These are phyloP conservation scores for Aquilaria yunnanensis DNA, from an alignment of 345 rosid genomes.

Conservation along the genomic window DNA sequence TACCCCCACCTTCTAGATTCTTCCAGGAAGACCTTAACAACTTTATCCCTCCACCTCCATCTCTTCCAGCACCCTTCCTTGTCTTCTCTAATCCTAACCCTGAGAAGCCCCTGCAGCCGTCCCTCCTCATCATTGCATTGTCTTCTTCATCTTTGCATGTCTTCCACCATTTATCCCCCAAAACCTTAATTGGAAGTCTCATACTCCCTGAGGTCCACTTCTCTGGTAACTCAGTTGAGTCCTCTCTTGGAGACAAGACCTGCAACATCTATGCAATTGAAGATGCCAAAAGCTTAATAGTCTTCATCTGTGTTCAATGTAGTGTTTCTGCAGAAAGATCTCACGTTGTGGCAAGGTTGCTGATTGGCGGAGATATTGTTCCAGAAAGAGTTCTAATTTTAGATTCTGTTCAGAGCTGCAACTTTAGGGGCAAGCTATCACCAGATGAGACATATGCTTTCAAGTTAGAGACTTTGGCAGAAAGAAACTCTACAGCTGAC, in stretches of 20 bases:
- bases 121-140: constrained; percentile 66
- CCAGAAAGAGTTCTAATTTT: constrained; percentile 66
- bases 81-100: constrained; percentile 51
- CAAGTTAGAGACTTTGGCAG: constrained; percentile 75
- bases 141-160: constrained; percentile 62
- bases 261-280: constrained; percentile 69
- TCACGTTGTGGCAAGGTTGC: constrained; percentile 60
- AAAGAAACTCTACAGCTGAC: constrained; percentile 32
- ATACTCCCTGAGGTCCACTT: constrained; percentile 71
- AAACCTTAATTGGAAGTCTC: constrained; percentile 66
- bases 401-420: constrained; percentile 72
- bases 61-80: constrained; percentile 70
- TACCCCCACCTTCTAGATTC: constrained; percentile 94
- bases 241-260: constrained; percentile 67
- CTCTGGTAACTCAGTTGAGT: constrained; percentile 54
- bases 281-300: constrained; percentile 25
- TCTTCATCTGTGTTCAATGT: constrained; percentile 61
- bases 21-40: constrained; percentile 92
- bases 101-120: constrained; percentile 47
- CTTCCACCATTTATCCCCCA: constrained; percentile 46
- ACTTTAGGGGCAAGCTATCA: constrained; percentile 74
- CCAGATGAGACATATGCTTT: constrained; percentile 60
- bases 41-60: constrained; percentile 41
- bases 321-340: constrained; percentile 63
- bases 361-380: constrained; percentile 54